These are phyloP conservation scores for Rhizomucor miehei DNA, from an alignment of 371 early-diverging fungal genomes.

Conservation along the genomic window DNA sequence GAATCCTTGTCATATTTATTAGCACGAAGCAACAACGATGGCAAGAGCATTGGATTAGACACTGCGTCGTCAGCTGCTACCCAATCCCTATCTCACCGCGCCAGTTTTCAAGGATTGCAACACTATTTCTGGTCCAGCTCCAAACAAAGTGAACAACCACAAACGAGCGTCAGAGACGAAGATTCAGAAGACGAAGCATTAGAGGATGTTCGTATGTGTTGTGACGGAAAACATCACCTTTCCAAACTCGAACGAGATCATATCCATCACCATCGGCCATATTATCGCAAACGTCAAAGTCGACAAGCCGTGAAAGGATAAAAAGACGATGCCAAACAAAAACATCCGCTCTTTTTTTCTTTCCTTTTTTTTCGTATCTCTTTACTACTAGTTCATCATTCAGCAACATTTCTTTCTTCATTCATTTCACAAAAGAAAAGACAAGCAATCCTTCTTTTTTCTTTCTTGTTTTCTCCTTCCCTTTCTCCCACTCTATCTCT, in stretches of 20 bases:
- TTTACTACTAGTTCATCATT: neutral
- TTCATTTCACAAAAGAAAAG: neutral
- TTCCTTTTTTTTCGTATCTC: slow-evolving; percentile 5
- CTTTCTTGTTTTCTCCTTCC: neutral
- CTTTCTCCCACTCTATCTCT: neutral
- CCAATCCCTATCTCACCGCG: neutral
- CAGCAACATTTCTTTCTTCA: neutral
- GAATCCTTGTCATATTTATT: slow-evolving; percentile 17
- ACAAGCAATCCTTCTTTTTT: neutral
- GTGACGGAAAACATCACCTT: slow-evolving; percentile 38
- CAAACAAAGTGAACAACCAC: neutral
- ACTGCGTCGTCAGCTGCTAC: neutral
- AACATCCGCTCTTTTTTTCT: neutral
- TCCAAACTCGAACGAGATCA: slow-evolving; percentile 25
- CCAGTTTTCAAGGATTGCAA: slow-evolving; percentile 12
- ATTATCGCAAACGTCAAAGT: slow-evolving; percentile 19
- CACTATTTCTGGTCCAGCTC: slow-evolving; percentile 8
- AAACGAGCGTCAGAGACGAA: slow-evolving; percentile 8
- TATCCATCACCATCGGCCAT: slow-evolving; percentile 17
- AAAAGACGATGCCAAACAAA: neutral
- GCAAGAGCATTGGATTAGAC: neutral
- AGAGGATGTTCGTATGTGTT: slow-evolving; percentile 40
- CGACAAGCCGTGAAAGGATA: slow-evolving; percentile 8
- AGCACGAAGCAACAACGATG: slow-evolving; percentile 1
- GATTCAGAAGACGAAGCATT: slow-evolving; percentile 23